Conservation (phyloP, 2,329 filamentous ascomycete species). For the Penicillium paneum region DNA sequence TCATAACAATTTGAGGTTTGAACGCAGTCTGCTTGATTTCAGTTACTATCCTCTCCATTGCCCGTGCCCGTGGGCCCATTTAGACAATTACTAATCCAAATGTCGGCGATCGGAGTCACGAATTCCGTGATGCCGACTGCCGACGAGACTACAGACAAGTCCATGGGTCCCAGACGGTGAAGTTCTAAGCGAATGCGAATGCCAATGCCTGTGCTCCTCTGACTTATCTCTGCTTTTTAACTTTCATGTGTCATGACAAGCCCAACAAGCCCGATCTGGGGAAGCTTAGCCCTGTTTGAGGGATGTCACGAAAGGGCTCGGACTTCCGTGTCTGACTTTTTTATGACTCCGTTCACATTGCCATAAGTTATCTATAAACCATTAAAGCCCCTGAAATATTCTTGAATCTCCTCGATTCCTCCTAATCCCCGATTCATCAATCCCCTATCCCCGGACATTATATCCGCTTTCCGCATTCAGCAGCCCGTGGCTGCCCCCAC, state of each 20-base stretch:
- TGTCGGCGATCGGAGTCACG: neutral
- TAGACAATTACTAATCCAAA: neutral
- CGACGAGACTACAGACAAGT: neutral
- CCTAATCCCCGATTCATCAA: neutral
- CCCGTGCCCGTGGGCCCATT: neutral
- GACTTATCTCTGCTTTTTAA: neutral
- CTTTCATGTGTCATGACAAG: neutral
- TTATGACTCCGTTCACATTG: neutral
- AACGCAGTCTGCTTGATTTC: neutral
- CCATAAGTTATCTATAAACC: neutral
- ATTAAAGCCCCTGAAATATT: neutral
- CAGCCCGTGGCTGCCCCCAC: neutral
- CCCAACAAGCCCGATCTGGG: neutral
- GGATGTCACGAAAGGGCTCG: neutral
- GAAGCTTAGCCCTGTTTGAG: neutral
- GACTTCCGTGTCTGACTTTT: neutral
- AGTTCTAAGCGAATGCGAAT: neutral
- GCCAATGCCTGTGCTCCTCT: neutral
- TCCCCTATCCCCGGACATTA: neutral
- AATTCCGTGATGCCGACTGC: neutral
- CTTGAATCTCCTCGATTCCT: neutral
- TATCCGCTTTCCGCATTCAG: neutral
- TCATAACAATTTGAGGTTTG: neutral
- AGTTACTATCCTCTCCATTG: neutral
- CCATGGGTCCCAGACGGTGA: too few species aligned